A percentile compares a stretch with the other conserved stretches of the same genome.
These are phyloP conservation scores for Floccularia luteovirens DNA, from an alignment of 768 basidiomycete species.

Conservation along the genomic window DNA sequence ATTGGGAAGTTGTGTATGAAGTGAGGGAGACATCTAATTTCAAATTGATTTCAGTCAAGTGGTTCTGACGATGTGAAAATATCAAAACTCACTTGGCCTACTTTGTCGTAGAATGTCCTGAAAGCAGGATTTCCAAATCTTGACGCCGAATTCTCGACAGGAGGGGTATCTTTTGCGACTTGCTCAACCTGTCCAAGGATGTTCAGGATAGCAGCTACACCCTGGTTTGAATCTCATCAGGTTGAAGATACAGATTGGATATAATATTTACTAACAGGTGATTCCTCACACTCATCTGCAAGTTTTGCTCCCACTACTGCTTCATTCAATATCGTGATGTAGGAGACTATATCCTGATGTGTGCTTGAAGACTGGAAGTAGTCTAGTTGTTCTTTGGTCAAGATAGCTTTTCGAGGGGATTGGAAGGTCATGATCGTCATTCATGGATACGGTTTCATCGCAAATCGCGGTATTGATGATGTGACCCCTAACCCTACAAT, in stretches of 20 bases:
- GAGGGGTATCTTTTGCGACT: slow-evolving; percentile 65
- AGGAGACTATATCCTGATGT: slow-evolving; percentile 56
- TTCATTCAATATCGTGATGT: slow-evolving; percentile 71
- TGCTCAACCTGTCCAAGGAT: slow-evolving; percentile 63
- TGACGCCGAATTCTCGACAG: slow-evolving; percentile 84
- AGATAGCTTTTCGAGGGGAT: too few species aligned
- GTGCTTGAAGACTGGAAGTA: slow-evolving; percentile 77
- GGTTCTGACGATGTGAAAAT: neutral
- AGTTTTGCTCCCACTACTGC: slow-evolving; percentile 73
- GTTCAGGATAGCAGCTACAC: slow-evolving; percentile 49
- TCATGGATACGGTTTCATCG: neutral
- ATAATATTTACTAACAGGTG: slow-evolving; percentile 42
- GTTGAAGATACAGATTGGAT: slow-evolving; percentile 1
- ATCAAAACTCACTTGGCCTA: slow-evolving; percentile 45
- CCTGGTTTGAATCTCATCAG: slow-evolving; percentile 31
- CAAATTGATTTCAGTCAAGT: slow-evolving; percentile 1
- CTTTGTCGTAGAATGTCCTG: slow-evolving; percentile 80
- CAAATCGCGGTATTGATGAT: too few species aligned
- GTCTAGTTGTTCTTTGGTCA: slow-evolving; percentile 69
- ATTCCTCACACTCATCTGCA: slow-evolving; percentile 48
- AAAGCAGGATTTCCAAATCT: slow-evolving; percentile 98
- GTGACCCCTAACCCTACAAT: too few species aligned
- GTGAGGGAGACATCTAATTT: slow-evolving; percentile 37
- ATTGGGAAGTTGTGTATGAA: slow-evolving; percentile 55
- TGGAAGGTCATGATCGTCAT: too few species aligned